A percentile compares a stretch with the other conserved stretches of the same genome.
Evolutionary conservation across 2,329 filamentous ascomycete species (phyloP).

Genomic region (Lecanicillium sp.): DNA sequence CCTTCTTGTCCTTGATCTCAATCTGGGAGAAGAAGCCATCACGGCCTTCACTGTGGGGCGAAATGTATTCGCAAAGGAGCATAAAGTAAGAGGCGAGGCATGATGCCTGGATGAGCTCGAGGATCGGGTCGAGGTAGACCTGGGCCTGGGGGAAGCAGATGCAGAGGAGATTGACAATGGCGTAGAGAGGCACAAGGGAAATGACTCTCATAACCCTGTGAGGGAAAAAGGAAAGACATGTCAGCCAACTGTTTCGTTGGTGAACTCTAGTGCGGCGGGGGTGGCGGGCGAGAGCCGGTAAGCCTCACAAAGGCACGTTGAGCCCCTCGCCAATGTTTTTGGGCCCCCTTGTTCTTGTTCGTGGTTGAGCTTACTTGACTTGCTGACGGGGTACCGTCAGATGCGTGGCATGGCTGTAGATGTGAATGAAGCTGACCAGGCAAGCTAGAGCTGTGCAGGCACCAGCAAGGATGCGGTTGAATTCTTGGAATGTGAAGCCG

Average conservation of each 20-base stretch:
- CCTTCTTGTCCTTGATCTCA: constrained; percentile 24
- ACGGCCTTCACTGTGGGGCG: constrained; percentile 26
- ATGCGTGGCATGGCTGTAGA: constrained; percentile 31
- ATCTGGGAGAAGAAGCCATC: constrained; percentile 32
- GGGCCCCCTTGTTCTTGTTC: too few relatives aligned
- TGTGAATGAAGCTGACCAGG: constrained; percentile 25
- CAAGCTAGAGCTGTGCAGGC: constrained; percentile 26
- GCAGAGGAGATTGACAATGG: constrained; percentile 32
- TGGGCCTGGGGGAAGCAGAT: constrained; percentile 31
- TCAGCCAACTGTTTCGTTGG: background rate
- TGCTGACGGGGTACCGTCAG: constrained; percentile 36
- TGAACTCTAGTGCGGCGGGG: background rate
- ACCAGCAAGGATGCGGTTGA: constrained; percentile 33
- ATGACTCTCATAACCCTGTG: constrained; percentile 37
- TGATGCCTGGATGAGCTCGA: constrained; percentile 33
- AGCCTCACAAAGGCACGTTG: background rate
- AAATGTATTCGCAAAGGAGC: constrained; percentile 37
- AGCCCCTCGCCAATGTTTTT: too few relatives aligned
- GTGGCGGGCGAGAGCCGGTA: background rate
- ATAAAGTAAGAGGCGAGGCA: constrained; percentile 39
- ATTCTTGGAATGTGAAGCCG: constrained; percentile 16
- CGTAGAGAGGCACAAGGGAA: constrained; percentile 34
- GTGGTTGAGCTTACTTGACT: constrained; percentile 32
- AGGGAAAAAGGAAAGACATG: background rate
- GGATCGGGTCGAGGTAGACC: constrained; percentile 34